phyloP scores from a whole-genome alignment of 2,329 filamentous ascomycete genomes.

The Alternaria brassicicola region DNA sequence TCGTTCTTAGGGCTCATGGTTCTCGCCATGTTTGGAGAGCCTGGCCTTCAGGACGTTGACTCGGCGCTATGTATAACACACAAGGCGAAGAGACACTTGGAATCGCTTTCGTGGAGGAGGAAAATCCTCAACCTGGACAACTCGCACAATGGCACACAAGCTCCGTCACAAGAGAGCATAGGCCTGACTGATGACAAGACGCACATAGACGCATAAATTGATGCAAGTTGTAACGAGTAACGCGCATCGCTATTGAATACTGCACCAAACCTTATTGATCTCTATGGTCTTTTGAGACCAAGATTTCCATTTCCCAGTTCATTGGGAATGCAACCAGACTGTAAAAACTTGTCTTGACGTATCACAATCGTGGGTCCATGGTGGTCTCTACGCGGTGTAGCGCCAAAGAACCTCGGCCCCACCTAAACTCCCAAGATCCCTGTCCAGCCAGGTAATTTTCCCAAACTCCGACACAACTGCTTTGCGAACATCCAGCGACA shows the following conservation, averaged over 20 bases:
- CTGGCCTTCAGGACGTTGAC: conserved; percentile 73
- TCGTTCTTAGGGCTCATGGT: conserved; percentile 86
- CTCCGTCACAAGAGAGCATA: conserved; percentile 2
- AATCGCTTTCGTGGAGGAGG: conserved; percentile 47
- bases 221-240: background rate
- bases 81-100: conserved; percentile 52
- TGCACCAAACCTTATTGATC: background rate
- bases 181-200: conserved; percentile 2
- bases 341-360: background rate
- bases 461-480: conserved; percentile 15
- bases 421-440: conserved; percentile 19
- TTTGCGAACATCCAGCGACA: background rate
- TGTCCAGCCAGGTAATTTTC: conserved; percentile 31
- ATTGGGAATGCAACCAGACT: background rate
- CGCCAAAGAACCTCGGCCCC: conserved; percentile 15
- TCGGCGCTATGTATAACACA: conserved; percentile 75
- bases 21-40: conserved; percentile 74
- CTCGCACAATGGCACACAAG: background rate
- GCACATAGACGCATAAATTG: conserved; percentile 8
- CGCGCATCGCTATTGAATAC: background rate
- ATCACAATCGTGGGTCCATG: background rate
- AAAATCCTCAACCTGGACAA: conserved; percentile 23
- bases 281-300: background rate
- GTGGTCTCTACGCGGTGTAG: background rate
- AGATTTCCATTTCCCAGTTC: background rate